Evolutionary conservation across 2,329 filamentous ascomycete genomes (phyloP), one percentile per base, ranked within the genome.

Genomic region (Coleophoma crateriformis): DNA sequence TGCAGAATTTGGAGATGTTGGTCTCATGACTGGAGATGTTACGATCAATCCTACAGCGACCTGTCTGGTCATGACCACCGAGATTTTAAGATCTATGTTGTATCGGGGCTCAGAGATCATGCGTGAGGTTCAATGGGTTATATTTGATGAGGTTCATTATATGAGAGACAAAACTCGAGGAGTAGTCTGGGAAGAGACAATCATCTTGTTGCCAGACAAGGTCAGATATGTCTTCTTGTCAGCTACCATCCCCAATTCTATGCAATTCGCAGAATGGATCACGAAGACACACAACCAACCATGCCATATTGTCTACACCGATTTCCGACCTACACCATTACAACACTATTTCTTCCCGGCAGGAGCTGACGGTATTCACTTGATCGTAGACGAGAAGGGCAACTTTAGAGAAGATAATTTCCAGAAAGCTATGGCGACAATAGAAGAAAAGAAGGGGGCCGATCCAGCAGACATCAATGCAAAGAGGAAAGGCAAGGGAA

Each of bases 241-340:
- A 33, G 94, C 94, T 55, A 99, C 95, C 2, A 99, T 99, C 55
- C 94, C 94, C 48, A 99, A 99, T 65, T 91, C 94, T 47, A 96
- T 97, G 81, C 94, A 99, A 68, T 99, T 99, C 62, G 94, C 94
- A 59, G 92, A 99, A 68, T 99, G 94, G 94, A 95, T 99, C 62
- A 90, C 88, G 60, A 97, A 97, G 72, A 97, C 92, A 50, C 95
- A 99, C 68, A 87, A 88, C 57, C 95, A 99, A 65, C 92, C 94
- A 7, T 99, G 94, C 60, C 95, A 99, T 76, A 95, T 99, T 55
- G 94, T 99, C 3, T 99, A 99, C 69, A 99, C 94, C 47, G 92
- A 99, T 71, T 99, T 97, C 76, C 83, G 94, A 64, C 94, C 94
- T 17, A 99, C 94, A 0, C 94, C 94, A 1, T 73, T 99, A 33